A percentile compares a stretch with the other conserved stretches of the same genome.
Evolutionary conservation across 192 early-diverging fungal species (phyloP).

Genomic region (Cetraspora pellucida): DNA sequence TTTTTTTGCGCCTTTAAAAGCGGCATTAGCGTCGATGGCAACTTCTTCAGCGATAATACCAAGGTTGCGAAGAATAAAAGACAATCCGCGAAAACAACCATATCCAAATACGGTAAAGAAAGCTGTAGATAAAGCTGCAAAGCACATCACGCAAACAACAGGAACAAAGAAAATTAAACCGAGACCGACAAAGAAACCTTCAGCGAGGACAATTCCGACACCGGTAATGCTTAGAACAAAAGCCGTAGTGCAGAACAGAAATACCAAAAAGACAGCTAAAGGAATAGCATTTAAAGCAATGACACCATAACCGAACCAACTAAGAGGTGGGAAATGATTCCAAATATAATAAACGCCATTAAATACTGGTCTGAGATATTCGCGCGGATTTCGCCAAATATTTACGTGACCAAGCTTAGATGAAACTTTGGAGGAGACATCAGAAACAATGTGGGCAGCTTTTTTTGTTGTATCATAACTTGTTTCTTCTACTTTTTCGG

Average conservation of each 20-base stretch:
- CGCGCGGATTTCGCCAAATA: not conserved
- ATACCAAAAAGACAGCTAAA: not conserved
- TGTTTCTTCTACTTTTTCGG: too few species aligned
- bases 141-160: not conserved
- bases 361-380: not conserved
- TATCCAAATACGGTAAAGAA: not conserved
- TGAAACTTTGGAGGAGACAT: too few species aligned
- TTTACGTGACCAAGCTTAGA: too few species aligned
- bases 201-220: not conserved
- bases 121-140: not conserved
- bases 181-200: not conserved
- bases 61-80: not conserved
- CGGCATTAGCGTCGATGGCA: not conserved
- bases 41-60: not conserved
- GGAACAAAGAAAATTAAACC: slow-evolving; percentile 14
- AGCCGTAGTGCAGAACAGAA: not conserved
- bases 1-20: not conserved
- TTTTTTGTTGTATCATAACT: too few species aligned
- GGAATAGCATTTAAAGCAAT: not conserved
- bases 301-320: slow-evolving; percentile 11
- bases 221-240: not conserved
- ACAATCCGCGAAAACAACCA: not conserved
- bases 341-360: not conserved
- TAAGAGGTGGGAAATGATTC: slow-evolving; percentile 12
- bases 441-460: too few species aligned